A percentile compares a stretch with the other conserved stretches of the same genome.
Evolutionary conservation across 805 yeast genomes (phyloP).

Genomic region (Yarrowia osloensis): DNA sequence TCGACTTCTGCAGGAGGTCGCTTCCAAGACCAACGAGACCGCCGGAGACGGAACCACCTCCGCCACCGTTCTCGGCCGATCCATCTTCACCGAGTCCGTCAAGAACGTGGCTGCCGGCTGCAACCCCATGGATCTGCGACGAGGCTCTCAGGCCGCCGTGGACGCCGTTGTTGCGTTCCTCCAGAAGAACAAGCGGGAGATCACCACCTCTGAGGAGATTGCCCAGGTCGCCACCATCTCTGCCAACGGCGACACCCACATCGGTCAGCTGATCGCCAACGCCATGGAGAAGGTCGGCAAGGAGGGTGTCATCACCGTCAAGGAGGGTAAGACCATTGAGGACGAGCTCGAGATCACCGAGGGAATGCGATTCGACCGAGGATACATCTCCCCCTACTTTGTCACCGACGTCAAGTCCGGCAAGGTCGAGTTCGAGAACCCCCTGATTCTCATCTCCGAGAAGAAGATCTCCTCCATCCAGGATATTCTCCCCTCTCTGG

Average conservation of each 20-base stretch:
- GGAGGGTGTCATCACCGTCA: constrained; percentile 97
- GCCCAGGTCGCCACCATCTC: constrained; percentile 98
- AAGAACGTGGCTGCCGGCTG: constrained; percentile 98
- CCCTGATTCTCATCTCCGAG: constrained; percentile 83
- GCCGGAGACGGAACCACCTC: constrained; percentile 99
- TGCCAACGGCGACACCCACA: constrained; percentile 93
- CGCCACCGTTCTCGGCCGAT: constrained; percentile 94
- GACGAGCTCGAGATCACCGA: constrained; percentile 96
- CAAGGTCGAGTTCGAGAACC: constrained; percentile 94
- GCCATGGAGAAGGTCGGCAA: constrained; percentile 99
- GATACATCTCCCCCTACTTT: constrained; percentile 94
- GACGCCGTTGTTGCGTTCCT: constrained; percentile 86
- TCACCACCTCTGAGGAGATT: constrained; percentile 90
- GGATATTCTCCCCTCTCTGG: constrained; percentile 90
- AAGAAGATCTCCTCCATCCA: constrained; percentile 88
- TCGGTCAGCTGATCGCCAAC: constrained; percentile 84
- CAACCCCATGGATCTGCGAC: constrained; percentile 97
- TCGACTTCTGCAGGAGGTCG: constrained; percentile 91
- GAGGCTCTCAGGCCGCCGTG: constrained; percentile 96
- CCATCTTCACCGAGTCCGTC: constrained; percentile 91
- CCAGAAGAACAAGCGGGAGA: constrained; percentile 83
- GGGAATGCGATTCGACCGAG: constrained; percentile 98
- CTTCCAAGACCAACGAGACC: constrained; percentile 92
- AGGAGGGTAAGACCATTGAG: constrained; percentile 94
- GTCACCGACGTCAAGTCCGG: constrained; percentile 89